Evolutionary conservation across 2,329 filamentous ascomycete species (phyloP).

Genomic region (Aureobasidium sp.): DNA sequence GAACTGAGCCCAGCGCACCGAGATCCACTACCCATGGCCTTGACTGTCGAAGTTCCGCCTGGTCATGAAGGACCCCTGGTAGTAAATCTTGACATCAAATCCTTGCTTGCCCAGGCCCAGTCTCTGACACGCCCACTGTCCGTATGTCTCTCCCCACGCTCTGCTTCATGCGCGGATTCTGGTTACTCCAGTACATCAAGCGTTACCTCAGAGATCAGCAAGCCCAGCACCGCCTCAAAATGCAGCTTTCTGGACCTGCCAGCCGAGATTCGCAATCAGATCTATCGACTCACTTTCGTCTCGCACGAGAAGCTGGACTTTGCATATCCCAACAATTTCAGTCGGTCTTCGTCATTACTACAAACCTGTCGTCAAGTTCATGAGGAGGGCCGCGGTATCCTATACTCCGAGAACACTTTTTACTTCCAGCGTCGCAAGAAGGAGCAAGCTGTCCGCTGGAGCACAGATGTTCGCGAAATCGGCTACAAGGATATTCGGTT

Average conservation of each 20-base stretch:
- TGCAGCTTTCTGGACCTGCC: constrained; percentile 33
- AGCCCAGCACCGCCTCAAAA: background rate
- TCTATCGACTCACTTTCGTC: constrained; percentile 40
- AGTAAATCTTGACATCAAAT: constrained; percentile 33
- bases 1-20: constrained; percentile 18
- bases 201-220: constrained; percentile 5
- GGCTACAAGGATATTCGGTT: constrained; percentile 41
- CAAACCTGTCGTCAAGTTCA: constrained; percentile 39
- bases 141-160: background rate
- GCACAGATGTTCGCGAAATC: constrained; percentile 37
- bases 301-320: constrained; percentile 31
- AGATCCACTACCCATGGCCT: constrained; percentile 26
- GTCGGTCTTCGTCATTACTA: constrained; percentile 38
- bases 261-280: constrained; percentile 40
- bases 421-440: constrained; percentile 33
- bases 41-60: constrained; percentile 41
- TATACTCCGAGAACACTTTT: constrained; percentile 47
- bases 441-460: constrained; percentile 30
- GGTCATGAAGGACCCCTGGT: constrained; percentile 40
- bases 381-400: constrained; percentile 39
- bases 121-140: background rate
- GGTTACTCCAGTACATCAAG: constrained; percentile 11
- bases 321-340: constrained; percentile 30
- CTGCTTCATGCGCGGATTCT: background rate
- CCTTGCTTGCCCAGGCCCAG: constrained; percentile 4